phyloP scores from a whole-genome alignment of 2,329 filamentous ascomycete species.

The Arachnomyces sp. region DNA sequence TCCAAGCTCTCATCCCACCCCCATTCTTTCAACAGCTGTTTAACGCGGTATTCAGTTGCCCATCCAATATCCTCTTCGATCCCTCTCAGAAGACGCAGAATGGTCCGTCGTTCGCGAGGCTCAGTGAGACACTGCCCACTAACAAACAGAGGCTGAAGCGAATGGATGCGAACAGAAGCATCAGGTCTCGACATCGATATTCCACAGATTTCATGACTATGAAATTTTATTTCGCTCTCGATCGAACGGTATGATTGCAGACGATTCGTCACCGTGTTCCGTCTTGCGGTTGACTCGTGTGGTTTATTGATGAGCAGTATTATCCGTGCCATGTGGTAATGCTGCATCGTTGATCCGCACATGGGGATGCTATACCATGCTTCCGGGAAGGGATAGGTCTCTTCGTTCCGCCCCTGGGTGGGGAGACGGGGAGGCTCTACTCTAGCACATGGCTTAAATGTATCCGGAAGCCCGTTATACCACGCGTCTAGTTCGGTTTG shows the following conservation, averaged over 20 bases:
- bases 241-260: constrained; percentile 52
- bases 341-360: constrained; percentile 53
- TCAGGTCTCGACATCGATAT: constrained; percentile 52
- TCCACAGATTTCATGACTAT: constrained; percentile 54
- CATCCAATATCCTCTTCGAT: constrained; percentile 58
- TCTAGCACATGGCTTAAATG: constrained; percentile 50
- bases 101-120: constrained; percentile 44
- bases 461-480: constrained; percentile 51
- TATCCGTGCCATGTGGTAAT: constrained; percentile 38
- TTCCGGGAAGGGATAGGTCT: constrained; percentile 40
- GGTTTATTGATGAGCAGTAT: constrained; percentile 37
- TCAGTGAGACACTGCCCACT: constrained; percentile 53
- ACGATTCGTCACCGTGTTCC: constrained; percentile 45
- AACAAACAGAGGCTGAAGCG: constrained; percentile 54
- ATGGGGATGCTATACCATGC: constrained; percentile 59
- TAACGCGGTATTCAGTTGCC: constrained; percentile 54
- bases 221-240: constrained; percentile 46
- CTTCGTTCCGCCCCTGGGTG: constrained; percentile 22
- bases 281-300: constrained; percentile 36
- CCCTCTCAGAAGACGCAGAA: constrained; percentile 48
- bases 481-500: constrained; percentile 51
- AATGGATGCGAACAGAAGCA: constrained; percentile 51
- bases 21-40: constrained; percentile 41
- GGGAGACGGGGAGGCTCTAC: constrained; percentile 30
- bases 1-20: constrained; percentile 16